A percentile compares a stretch with the other conserved stretches of the same genome.
Evolutionary conservation across 441 rosid species (phyloP).

Genomic region (Rhodomyrtus psidioides): DNA sequence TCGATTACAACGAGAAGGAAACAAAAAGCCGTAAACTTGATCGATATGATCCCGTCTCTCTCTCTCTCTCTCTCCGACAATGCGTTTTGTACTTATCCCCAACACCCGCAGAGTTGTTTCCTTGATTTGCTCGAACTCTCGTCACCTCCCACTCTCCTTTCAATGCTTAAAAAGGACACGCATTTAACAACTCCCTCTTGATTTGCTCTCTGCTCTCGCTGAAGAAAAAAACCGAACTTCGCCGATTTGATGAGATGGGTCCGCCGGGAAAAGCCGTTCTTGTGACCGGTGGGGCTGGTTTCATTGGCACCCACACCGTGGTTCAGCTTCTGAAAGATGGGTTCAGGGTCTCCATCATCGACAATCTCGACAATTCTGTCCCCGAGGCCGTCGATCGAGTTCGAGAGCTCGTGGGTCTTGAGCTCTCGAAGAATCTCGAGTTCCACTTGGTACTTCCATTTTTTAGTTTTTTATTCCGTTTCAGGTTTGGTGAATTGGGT

Average conservation of each 20-base stretch:
- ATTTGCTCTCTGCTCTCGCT: background rate
- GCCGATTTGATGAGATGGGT: constrained; percentile 27
- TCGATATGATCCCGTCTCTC: background rate
- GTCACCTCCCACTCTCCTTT: background rate
- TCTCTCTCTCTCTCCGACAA: background rate
- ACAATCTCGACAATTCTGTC: constrained; percentile 57
- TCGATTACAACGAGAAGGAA: background rate
- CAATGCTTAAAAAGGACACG: background rate
- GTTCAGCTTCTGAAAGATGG: constrained; percentile 56
- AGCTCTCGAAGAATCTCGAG: constrained; percentile 53
- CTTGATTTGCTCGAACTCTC: constrained; percentile 29
- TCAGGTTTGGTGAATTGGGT: background rate
- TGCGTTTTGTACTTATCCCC: constrained; percentile 21
- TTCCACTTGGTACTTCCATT: constrained; percentile 31
- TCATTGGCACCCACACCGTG: constrained; percentile 61
- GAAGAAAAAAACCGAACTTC: background rate
- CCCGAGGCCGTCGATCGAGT: constrained; percentile 52
- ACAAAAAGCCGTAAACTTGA: background rate
- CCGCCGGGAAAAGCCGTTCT: constrained; percentile 38
- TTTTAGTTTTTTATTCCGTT: background rate
- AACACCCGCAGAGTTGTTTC: constrained; percentile 1
- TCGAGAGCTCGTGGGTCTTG: constrained; percentile 46
- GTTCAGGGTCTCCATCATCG: constrained; percentile 52
- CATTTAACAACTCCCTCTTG: background rate
- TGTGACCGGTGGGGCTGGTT: constrained; percentile 76